Conservation (phyloP, 1,139 yeast genomes). For the Yamadazyma mexicana region DNA sequence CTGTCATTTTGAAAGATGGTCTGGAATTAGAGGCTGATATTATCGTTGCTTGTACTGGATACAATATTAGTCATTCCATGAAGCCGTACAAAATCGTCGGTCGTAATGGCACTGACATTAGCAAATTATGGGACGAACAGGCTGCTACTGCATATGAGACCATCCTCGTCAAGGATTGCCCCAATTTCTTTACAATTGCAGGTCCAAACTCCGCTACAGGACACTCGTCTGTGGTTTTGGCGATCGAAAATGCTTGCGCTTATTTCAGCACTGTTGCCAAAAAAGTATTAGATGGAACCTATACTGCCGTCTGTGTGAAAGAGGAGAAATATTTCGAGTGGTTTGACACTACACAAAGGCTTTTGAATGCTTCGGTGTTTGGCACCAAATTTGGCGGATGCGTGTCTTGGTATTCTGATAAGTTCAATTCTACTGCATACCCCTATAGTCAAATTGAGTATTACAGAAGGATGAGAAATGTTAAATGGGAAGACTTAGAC, state of each 20-base stretch:
- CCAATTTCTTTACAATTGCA: conserved; percentile 37
- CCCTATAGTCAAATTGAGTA: conserved; percentile 40
- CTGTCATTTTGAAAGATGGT: conserved; percentile 33
- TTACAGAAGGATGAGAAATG: conserved; percentile 30
- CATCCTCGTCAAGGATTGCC: conserved; percentile 31
- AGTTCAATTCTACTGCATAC: conserved; percentile 34
- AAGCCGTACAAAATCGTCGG: conserved; percentile 26
- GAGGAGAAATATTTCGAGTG: conserved; percentile 36
- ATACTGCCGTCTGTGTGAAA: conserved; percentile 32
- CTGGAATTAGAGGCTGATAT: conserved; percentile 34
- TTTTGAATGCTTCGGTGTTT: conserved; percentile 32
- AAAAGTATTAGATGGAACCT: conserved; percentile 30
- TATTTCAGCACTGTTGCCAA: conserved; percentile 26
- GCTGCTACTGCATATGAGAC: conserved; percentile 42
- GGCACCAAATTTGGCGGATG: conserved; percentile 48
- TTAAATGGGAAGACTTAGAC: conserved; percentile 29
- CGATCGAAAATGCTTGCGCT: conserved; percentile 38
- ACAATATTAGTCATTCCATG: conserved; percentile 24
- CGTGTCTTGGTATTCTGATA: conserved; percentile 38
- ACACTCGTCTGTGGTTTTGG: conserved; percentile 43
- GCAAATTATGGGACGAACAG: conserved; percentile 27
- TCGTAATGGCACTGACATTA: conserved; percentile 23
- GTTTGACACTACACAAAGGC: conserved; percentile 29
- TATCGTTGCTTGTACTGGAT: conserved; percentile 48
- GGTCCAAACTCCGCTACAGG: conserved; percentile 50